Base-by-base conservation (phyloP, 257 asterid genomes). In the Echites panduratus region DNA sequence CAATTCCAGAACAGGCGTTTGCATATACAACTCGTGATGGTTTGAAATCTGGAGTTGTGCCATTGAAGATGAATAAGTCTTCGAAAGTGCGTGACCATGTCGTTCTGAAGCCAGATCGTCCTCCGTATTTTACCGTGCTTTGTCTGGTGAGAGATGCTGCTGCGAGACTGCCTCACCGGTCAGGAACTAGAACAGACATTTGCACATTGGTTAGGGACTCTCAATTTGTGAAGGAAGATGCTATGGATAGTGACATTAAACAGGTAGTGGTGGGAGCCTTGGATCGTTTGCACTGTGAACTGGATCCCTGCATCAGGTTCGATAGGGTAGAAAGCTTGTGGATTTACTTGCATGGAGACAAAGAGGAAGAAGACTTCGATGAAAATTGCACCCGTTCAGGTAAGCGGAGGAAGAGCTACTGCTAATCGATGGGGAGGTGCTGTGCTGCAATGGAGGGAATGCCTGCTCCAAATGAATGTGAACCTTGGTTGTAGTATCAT, bases 81-180 rank as follows among this genome's bases (percentile, higher is more conserved):
- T n/a, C n/a, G n/a, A n/a, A n/a, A 53, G 29, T 75, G 4, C 75
- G 78, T 1, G 78, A 73, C 0, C 86, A 82, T 62, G 53, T 49
- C 49, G 53, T 79, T 32, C 57, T 79, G 6, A 82, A 82, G 50
- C 58, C 43, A 0, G 53, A 70, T 20, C 62, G 79, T n/a, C 86
- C 86, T 2, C 76, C 83, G 12, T 48, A 52, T 32, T 69, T 82
- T 47, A 76, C 82, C 2, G 35, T 82, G 2, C 79, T 76, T 66
- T 79, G 79, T 70, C 72, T 82, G 9, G 85, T 79, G 32, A 73
- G 81, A 41, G 81, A 79, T 67, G 86, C 84, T 7, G 81, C 79
- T 1, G 76, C 86, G 0, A 79, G 86, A 67, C 47, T 79, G 77
- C 83, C 84, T 35, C 47, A 65, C 12, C 53, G 78, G 4, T 12